Conservation (phyloP, 371 early-diverging fungal genomes). For the Syncephalastrum monosporum region DNA sequence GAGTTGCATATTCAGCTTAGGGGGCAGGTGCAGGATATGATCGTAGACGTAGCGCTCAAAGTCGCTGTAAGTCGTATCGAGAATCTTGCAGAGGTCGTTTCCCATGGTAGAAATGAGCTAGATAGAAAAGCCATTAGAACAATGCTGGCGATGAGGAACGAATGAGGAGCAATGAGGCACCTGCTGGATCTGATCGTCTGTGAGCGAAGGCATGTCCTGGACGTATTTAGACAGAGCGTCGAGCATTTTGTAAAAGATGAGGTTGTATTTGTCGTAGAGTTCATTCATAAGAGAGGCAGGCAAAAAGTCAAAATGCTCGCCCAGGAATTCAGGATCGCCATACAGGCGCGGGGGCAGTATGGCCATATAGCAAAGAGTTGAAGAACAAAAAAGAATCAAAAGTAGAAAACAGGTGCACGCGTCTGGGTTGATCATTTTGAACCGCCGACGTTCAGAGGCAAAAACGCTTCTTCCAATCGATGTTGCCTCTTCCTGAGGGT, state of each 20-base stretch:
- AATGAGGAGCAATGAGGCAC: not conserved
- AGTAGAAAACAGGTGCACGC: not conserved
- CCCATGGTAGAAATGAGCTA: conserved; percentile 7
- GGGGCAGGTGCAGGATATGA: conserved; percentile 10
- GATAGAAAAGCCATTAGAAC: not conserved
- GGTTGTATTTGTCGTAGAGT: conserved; percentile 8
- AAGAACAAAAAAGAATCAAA: not conserved
- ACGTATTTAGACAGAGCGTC: conserved; percentile 4
- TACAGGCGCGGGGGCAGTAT: conserved; percentile 1
- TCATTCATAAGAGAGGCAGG: conserved; percentile 8
- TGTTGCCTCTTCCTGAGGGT: not conserved
- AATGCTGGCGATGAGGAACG: not conserved
- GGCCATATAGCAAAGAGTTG: not conserved
- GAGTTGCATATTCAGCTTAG: not conserved
- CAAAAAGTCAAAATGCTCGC: conserved; percentile 12
- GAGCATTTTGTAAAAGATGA: conserved; percentile 3
- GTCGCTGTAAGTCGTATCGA: conserved; percentile 7
- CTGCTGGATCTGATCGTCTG: not conserved
- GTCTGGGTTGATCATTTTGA: not conserved
- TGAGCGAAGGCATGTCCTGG: not conserved
- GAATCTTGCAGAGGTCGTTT: conserved; percentile 1
- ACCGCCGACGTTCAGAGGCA: not conserved
- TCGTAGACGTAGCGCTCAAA: conserved; percentile 11
- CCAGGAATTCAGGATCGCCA: conserved; percentile 10
- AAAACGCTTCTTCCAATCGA: not conserved